Base-by-base conservation (phyloP, 495 filamentous ascomycete species). In the Parathielavia appendiculata region DNA sequence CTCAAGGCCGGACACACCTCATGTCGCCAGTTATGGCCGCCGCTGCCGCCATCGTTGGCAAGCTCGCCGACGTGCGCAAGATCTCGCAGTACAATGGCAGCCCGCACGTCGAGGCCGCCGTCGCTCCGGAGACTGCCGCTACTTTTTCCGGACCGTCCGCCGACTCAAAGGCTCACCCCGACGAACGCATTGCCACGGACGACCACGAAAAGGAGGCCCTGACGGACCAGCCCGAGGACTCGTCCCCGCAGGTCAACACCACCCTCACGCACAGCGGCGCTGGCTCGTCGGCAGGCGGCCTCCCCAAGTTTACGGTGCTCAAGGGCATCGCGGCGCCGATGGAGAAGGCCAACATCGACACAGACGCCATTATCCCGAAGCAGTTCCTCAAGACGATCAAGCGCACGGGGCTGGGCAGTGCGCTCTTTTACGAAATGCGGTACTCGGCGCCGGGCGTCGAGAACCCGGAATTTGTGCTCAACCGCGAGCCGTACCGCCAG, bases 331-430 rank as follows among this genome's bases (percentile, higher is more conserved):
- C 90, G 11, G 93, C 91, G 10, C 90, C 91, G 6, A 76, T 98
- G 73, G 88, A 96, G 59, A 83, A 86, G 55, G 79, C 85, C 60
- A 98, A 98, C 66, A 83, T 97, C 67, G 93, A 98, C 74, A 98
- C 93, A 32, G 93, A 98, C 66, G 92, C 92, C 64, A 98, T 98
- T 72, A 98, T 98, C 57, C 93, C 93, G 59, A 98, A 98, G 71
- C 93, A 98, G 72, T 98, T 97, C 81, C 80, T 98, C 53, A 98
- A 98, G 78, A 98, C 93, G 41, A 98, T 98, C 75, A 97, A 98
- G 81, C 89, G 93, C 43, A 96, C 93, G 6, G 93, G 93, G 54
- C 85, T 98, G 16, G 91, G 91, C 54, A 79, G 79, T 17, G 93
- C 92, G 43, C 83, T 95, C 56, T 98, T 98, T 78, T 82, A 88